phyloP scores from a whole-genome alignment of 345 rosid genomes.

The Salix udensis region DNA sequence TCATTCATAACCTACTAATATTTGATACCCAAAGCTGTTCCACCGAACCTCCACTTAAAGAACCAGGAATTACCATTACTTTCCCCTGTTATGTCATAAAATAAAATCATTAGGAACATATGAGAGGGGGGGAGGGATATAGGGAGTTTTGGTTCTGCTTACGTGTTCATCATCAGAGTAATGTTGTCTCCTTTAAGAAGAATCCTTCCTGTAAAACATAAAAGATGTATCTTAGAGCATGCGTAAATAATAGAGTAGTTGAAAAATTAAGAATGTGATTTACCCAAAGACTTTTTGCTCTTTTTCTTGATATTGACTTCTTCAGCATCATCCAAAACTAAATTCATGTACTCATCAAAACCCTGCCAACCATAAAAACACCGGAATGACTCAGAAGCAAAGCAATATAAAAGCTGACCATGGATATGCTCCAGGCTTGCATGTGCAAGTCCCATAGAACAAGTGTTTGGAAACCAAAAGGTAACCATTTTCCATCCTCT shows the following conservation, averaged over 20 bases:
- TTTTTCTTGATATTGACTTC: slow-evolving; percentile 87
- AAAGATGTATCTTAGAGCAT: neutral
- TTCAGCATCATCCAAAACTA: slow-evolving; percentile 94
- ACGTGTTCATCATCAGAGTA: slow-evolving; percentile 91
- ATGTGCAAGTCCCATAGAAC: neutral
- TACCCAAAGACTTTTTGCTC: slow-evolving; percentile 76
- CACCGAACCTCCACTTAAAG: neutral
- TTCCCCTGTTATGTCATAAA: slow-evolving; percentile 40
- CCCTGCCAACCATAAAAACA: slow-evolving; percentile 46
- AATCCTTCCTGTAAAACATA: slow-evolving; percentile 68
- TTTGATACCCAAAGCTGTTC: neutral
- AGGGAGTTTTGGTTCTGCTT: slow-evolving; percentile 18
- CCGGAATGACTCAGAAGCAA: neutral
- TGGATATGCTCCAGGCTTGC: neutral
- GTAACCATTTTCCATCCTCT: neutral
- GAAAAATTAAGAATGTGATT: slow-evolving; percentile 5
- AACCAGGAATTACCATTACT: slow-evolving; percentile 26
- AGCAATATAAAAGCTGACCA: neutral
- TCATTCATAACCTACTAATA: neutral
- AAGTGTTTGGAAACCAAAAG: neutral
- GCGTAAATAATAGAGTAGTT: neutral
- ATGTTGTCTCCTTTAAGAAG: slow-evolving; percentile 90
- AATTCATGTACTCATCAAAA: slow-evolving; percentile 95
- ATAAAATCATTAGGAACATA: neutral
- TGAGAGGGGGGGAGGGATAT: neutral